Conservation (phyloP, 2,329 filamentous ascomycete species). For the Mycosphaerelloides madeirae region DNA sequence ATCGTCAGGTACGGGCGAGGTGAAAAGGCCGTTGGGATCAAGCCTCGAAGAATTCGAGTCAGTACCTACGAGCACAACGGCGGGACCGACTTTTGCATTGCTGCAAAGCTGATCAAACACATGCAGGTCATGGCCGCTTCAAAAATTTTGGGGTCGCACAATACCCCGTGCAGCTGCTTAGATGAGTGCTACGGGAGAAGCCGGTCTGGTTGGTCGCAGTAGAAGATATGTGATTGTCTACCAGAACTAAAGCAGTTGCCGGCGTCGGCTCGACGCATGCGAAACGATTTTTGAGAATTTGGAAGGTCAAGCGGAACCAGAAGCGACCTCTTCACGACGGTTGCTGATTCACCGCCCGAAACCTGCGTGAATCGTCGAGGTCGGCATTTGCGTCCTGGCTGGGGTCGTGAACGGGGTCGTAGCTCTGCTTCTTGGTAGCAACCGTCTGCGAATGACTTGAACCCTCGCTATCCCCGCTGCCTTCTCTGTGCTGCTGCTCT, state of each 20-base stretch:
- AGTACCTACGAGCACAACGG: background rate
- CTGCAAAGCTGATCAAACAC: constrained; percentile 13
- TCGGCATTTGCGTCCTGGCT: background rate
- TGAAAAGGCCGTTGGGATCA: no score
- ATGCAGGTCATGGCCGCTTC: constrained; percentile 2
- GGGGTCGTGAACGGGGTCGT: constrained; percentile 15
- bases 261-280: no score
- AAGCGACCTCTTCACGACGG: no score
- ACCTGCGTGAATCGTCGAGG: constrained; percentile 6
- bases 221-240: background rate
- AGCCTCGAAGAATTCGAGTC: no score
- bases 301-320: no score
- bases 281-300: no score
- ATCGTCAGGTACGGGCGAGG: no score
- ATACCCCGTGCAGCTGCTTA: no score
- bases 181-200: background rate
- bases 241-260: background rate
- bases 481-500: no score
- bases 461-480: no score
- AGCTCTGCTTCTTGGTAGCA: constrained; percentile 3
- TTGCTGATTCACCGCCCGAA: constrained; percentile 15
- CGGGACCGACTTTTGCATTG: constrained; percentile 1
- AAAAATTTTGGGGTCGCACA: constrained; percentile 1
- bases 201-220: background rate
- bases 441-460: background rate